Evolutionary conservation across 2,329 filamentous ascomycete species (phyloP), one percentile per base, ranked within the genome.

Genomic region (Aciculosporium take): DNA sequence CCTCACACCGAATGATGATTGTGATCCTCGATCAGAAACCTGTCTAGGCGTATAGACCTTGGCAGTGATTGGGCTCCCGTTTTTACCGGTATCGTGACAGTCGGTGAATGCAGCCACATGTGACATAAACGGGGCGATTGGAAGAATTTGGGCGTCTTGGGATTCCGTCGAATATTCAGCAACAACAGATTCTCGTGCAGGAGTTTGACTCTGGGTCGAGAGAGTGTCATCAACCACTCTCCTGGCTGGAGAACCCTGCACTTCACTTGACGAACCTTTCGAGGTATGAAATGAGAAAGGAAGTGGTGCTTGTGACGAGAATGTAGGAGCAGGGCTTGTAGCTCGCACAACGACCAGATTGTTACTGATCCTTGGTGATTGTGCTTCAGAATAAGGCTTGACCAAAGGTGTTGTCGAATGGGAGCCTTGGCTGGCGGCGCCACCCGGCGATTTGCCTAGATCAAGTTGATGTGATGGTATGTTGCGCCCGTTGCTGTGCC

Each of bases 91-190:
- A 18, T 39, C 28, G 37, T 49, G 43, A 15, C 47, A 51, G 7
- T 45, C 41, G 18, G 33, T 43, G 15, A 49, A 43, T 13, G 41
- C 44, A 24, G 45, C 45, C 5, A 42, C 33, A 23, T 41, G 46
- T 15, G 43, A 41, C 8, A 49, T 42, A 8, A 51, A 52, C 2
- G 32, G 27, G 15, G 36, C n/a, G 3, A 32, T 39, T 24, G 34
- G 37, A 13, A 53, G 30, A n/a, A 53, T 35, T 37, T 59, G 58
- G 31, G 56, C 53, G 41, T 52, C 56, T 44, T 55, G 57, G 31
- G 49, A 53, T 35, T 48, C 49, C 27, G 44, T 36, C 15, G 9
- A 7, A 37, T 18, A 21, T 20, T 21, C 34, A 9, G 30, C 25
- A n/a, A 15, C 31, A 5, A 20, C 24, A 25, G 15, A 12, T 8